Evolutionary conservation across 352 stramenopile species (phyloP), one percentile per base, ranked within the genome.

Genomic region (Globisporangium spiculum): DNA sequence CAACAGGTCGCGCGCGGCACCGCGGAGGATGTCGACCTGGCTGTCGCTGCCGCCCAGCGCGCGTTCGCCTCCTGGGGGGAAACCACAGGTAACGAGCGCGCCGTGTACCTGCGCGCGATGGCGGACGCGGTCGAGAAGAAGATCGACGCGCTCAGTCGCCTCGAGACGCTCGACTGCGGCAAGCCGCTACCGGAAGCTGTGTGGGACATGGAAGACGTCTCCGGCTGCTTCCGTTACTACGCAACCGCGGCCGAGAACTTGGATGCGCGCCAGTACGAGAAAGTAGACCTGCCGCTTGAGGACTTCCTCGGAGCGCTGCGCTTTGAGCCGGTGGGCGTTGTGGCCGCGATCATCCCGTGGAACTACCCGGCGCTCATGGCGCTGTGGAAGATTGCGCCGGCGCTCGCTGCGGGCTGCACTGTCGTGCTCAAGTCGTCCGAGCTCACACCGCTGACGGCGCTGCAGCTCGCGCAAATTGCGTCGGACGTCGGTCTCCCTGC

Each of bases 391-490:
- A 71, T 96, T 20, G 90, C 91, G 6, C 90, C 91, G 6, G 95
- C 94, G 4, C 76, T 99, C 27, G 87, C 92, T 12, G 92, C 92
- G 1, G 97, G 97, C 16, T 99, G 96, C 79, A 98, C 96, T 1
- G 76, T 91, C 36, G 89, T 99, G 10, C 72, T 98, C 38, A 99
- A 99, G 77, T 96, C 97, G 16, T 83, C 92, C 12, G 97, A 98
- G 65, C 69, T 98, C 26, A 99, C 97, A 20, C 97, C 97, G 61
- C 67, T 98, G n/a, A 88, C 76, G 8, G 86, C 85, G n/a, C 69
- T 97, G 36, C 78, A 90, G 46, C 68, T 98, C 22, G 90, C 74
- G 0, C 72, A 83, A 10, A 74, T 97, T 10, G 73, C 74, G 6
- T 69, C 62, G 2, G 86, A 97, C 2, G 86, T 82, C 1, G 89